These are phyloP conservation scores for Dichotomocladium elegans DNA, from an alignment of 371 early-diverging fungal genomes.

Conservation along the genomic window DNA sequence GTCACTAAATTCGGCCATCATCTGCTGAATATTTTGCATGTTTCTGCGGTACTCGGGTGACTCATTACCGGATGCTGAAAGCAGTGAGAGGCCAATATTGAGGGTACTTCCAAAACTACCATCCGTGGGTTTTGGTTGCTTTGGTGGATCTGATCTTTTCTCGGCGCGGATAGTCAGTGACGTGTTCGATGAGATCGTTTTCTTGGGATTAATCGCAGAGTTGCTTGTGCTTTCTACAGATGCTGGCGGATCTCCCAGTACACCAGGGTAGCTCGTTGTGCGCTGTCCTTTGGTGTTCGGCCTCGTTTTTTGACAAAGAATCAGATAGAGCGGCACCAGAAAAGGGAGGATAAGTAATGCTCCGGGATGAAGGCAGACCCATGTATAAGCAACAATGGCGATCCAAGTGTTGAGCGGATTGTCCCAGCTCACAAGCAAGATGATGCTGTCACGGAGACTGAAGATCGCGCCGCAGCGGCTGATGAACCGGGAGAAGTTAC, in stretches of 20 bases:
- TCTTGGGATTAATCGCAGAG: background rate
- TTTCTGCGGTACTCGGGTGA: slow-evolving; percentile 37
- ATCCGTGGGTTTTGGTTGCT: background rate
- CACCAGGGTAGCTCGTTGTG: too few relatives aligned
- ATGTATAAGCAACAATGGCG: slow-evolving; percentile 28
- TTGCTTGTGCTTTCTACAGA: too few relatives aligned
- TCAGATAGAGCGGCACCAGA: background rate
- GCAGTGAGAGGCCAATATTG: background rate
- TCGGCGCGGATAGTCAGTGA: too few relatives aligned
- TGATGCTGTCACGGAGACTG: slow-evolving; percentile 25
- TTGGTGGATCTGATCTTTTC: too few relatives aligned
- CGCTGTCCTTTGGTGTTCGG: background rate
- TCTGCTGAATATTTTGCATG: slow-evolving; percentile 41
- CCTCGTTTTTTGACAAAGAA: background rate
- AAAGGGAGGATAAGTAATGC: background rate
- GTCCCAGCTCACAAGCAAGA: slow-evolving; percentile 38
- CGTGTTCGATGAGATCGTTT: background rate
- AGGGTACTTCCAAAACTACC: background rate
- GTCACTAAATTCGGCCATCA: slow-evolving; percentile 44
- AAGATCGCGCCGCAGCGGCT: slow-evolving; percentile 37
- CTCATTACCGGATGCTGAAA: slow-evolving; percentile 12
- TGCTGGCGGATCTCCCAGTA: too few relatives aligned
- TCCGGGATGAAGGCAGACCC: slow-evolving; percentile 11
- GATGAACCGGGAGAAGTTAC: slow-evolving; percentile 38
- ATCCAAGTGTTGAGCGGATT: slow-evolving; percentile 28